Base-by-base conservation (phyloP, 78 protist species). In the Tieghemostelium lacteum region DNA sequence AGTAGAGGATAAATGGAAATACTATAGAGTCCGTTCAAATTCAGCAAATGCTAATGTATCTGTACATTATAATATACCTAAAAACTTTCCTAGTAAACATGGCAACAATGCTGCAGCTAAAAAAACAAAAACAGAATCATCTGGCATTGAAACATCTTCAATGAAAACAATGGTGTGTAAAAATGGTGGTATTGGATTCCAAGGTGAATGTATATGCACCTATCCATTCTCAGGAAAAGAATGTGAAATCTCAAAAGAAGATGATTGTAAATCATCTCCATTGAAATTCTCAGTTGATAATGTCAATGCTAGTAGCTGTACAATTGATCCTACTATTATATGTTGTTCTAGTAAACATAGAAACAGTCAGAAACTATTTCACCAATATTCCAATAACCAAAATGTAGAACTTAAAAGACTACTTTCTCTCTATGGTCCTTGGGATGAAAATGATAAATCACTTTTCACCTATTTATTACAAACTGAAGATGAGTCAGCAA, bases 311-410 rank as follows among this genome's bases (percentile, higher is more conserved):
- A 14, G n/a, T 10, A 45, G 10, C 6, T 45, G 52, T 45, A 45
- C 10, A 14, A 10, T 14, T 45, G 10, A 45, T 45, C 52, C 52
- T 14, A 37, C 52, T 37, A 22, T 2, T 19, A 8, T 75, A 10
- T 75, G 86, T 45, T 75, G 86, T 49, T 75, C 74, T 72, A 49
- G 63, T 12, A 75, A 75, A 37, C 54, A 31, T 62, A 61, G 86
- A 45, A 29, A 42, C 62, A n/a, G n/a, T n/a, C n/a, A n/a, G n/a
- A n/a, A n/a, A n/a, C 52, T 45, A 45, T 45, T 45, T 45, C 10
- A 6, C 6, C 10, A 45, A 0, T 22, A 63, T 3, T 10, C 12
- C 64, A 29, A 65, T 39, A 7, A 77, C 1, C 60, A 52, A 1
- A 8, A 50, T 1, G 63, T 52, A 24, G 20, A n/a, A 7, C 1